Evolutionary conservation across 148 eudicot species (phyloP), one percentile per base, ranked within the genome.

Genomic region (Silene conica): DNA sequence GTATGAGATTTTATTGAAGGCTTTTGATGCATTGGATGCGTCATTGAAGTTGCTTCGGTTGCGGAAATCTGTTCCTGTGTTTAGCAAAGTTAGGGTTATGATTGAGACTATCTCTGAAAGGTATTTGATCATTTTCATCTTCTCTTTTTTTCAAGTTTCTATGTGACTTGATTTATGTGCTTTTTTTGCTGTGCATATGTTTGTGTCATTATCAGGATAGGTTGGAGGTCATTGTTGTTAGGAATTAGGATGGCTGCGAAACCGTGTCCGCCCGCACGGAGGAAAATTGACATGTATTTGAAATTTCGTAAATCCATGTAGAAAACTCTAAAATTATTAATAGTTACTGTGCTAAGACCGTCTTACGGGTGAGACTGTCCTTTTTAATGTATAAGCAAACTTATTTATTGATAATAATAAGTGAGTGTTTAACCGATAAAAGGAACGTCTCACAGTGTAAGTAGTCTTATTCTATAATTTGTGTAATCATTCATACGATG

Each of bases 1-100:
- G 84, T 85, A 84, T 76, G 96, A 87, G 61, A 69, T 88, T 45
- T 72, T 94, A 71, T 77, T 84, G 59, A 80, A 74, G 76, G 80
- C 85, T 54, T 92, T 94, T 73, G 82, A 87, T 68, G 89, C 93
- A 73, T 78, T 94, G 80, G 90, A 86, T 76, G 74, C 83, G 23
- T 86, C 97, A 18, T 77, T 95, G 76, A 82, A 88, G 75, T 80
- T 95, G 69, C 98, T 95, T 54, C 83, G 79, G 8, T 63, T 90
- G 77, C 88, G 88, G 80, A 83, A 87, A 50, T 80, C 84, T 8
- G 23, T 75, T 25, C 84, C 97, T 19, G 75, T 82, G 0, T 89
- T 92, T 69, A 73, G 84, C 26, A 89, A 85, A 34, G 83, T 95
- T 72, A 81, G 88, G 81, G 79, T 81, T 76, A 86, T 87, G 80